Evolutionary conservation across 2,329 filamentous ascomycete species (phyloP).

Genomic region (Penicillium verrucosum): DNA sequence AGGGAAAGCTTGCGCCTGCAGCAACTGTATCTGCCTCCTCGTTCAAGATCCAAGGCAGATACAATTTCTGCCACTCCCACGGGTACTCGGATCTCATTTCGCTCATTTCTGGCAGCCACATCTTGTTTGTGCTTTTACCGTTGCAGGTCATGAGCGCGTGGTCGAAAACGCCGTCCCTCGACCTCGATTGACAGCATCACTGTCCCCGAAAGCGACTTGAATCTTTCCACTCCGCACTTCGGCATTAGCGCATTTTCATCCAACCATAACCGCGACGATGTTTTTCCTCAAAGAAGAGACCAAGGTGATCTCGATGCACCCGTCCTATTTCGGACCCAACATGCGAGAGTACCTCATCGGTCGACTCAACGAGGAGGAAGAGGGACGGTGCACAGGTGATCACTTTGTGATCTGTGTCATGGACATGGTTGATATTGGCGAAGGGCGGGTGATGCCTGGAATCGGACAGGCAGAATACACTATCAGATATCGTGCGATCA

Average conservation of each 20-base stretch:
- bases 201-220: not conserved
- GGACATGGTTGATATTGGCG: constrained; percentile 91
- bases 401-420: constrained; percentile 99
- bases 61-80: constrained; percentile 2
- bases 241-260: constrained; percentile 1
- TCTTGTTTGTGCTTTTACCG: constrained; percentile 3
- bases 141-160: constrained; percentile 13
- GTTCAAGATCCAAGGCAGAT: constrained; percentile 10
- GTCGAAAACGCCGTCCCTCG: constrained; percentile 12
- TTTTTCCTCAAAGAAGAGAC: constrained; percentile 98
- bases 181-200: constrained; percentile 9
- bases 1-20: constrained; percentile 12
- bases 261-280: constrained; percentile 55
- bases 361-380: constrained; percentile 86
- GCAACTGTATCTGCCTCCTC: constrained; percentile 12
- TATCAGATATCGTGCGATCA: constrained; percentile 89
- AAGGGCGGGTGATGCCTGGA: constrained; percentile 86
- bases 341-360: constrained; percentile 89
- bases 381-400: constrained; percentile 90
- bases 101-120: constrained; percentile 1
- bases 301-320: constrained; percentile 89
- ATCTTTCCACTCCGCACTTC: not conserved
- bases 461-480: constrained; percentile 92
- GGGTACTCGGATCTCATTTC: not conserved
- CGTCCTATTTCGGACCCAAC: constrained; percentile 92